Evolutionary conservation across 2,329 filamentous ascomycete species (phyloP).

Genomic region (Cordyceps cicadae): DNA sequence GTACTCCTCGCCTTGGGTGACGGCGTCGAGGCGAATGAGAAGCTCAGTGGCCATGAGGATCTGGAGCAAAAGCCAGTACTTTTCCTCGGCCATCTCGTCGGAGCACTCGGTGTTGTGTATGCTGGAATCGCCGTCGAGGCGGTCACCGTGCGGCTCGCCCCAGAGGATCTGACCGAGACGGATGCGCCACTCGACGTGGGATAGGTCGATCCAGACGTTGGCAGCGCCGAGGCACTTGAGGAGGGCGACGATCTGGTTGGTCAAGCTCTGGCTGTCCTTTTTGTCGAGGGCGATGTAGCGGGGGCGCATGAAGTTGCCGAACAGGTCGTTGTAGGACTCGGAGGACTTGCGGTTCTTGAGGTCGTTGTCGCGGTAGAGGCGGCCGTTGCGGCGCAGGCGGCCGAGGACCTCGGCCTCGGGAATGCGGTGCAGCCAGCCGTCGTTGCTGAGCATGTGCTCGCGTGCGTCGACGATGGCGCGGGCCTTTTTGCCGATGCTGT

Average conservation of each 20-base stretch:
- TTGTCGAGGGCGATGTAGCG: conserved; percentile 48
- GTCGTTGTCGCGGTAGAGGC: conserved; percentile 47
- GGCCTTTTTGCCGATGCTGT: conserved; percentile 46
- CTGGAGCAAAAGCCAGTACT: conserved; percentile 60
- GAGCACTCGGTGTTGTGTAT: conserved; percentile 40
- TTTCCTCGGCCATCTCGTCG: conserved; percentile 50
- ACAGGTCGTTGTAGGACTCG: conserved; percentile 55
- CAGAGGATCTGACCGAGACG: conserved; percentile 64
- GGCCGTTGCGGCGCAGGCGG: conserved; percentile 47
- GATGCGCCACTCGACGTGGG: conserved; percentile 66
- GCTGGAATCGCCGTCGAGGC: conserved; percentile 44
- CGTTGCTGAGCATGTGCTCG: conserved; percentile 44
- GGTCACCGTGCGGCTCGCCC: conserved; percentile 46
- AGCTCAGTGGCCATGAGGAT: conserved; percentile 58
- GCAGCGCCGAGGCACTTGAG: conserved; percentile 56
- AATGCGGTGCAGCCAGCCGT: conserved; percentile 46
- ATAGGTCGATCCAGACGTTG: conserved; percentile 68
- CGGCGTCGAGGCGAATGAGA: conserved; percentile 54
- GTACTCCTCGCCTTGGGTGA: conserved; percentile 52
- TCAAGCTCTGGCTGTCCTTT: conserved; percentile 52
- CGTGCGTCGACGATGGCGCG: conserved; percentile 49
- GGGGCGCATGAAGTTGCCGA: conserved; percentile 50
- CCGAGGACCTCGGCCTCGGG: conserved; percentile 52
- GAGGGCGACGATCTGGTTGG: conserved; percentile 62
- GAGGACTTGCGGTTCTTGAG: conserved; percentile 42